phyloP scores from a whole-genome alignment of 2,329 filamentous ascomycete genomes.

The Colletotrichum incanum region DNA sequence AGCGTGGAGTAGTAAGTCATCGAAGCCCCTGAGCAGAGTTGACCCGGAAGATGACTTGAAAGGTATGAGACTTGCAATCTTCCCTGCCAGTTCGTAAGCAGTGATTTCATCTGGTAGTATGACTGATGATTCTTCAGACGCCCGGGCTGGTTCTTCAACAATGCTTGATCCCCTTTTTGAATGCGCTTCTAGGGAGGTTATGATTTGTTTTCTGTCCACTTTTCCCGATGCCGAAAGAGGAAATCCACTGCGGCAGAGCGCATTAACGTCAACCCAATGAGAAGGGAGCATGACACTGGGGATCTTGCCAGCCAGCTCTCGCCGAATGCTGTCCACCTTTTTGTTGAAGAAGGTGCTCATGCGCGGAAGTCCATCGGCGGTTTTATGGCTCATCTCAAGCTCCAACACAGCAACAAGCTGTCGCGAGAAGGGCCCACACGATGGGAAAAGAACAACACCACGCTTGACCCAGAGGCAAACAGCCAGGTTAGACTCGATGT shows the following conservation, averaged over 20 bases:
- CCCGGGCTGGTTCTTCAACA: background rate
- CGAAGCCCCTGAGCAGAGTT: background rate
- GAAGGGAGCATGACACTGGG: conserved; percentile 26
- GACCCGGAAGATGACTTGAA: background rate
- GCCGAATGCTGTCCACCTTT: background rate
- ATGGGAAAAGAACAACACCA: conserved; percentile 19
- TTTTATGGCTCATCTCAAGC: background rate
- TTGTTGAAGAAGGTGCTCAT: background rate
- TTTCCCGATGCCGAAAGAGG: conserved; percentile 8
- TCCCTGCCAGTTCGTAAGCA: conserved; percentile 25
- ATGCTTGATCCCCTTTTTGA: background rate
- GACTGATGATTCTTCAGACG: fast-evolving
- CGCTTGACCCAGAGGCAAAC: background rate
- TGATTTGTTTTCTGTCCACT: background rate
- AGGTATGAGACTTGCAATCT: conserved; percentile 4
- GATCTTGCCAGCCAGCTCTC: conserved; percentile 4
- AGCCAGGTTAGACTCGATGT: conserved; percentile 42
- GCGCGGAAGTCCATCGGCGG: background rate
- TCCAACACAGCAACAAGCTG: conserved; percentile 26
- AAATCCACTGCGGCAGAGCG: background rate
- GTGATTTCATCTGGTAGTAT: background rate
- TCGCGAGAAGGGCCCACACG: background rate
- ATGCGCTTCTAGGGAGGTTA: background rate
- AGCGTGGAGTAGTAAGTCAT: background rate
- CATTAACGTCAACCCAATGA: conserved; percentile 15